Evolutionary conservation across 1,284 basidiomycete genomes (phyloP).

Genomic region (Pholiota adiposa): DNA sequence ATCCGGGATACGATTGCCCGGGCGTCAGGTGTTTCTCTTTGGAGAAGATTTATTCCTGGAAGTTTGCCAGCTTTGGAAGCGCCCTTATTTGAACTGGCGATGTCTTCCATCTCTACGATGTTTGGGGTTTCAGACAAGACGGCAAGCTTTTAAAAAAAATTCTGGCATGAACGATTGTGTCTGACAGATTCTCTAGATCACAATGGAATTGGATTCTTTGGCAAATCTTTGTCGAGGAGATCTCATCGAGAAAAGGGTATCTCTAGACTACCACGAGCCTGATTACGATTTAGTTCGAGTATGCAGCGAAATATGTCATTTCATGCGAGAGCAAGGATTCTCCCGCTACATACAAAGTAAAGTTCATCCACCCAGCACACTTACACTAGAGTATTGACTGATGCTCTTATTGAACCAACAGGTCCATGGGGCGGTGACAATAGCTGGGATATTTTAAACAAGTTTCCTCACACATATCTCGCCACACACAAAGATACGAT

Average conservation of each 20-base stretch:
- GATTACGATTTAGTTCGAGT: constrained; percentile 34
- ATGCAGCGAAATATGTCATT: constrained; percentile 48
- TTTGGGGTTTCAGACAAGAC: constrained; percentile 49
- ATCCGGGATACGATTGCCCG: constrained; percentile 50
- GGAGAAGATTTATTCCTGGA: constrained; percentile 35
- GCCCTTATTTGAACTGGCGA: constrained; percentile 50
- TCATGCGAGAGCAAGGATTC: constrained; percentile 50
- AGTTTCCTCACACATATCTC: constrained; percentile 66
- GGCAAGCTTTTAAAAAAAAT: too few species aligned
- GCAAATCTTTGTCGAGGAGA: constrained; percentile 44
- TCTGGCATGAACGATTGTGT: too few species aligned
- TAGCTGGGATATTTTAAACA: constrained; percentile 42
- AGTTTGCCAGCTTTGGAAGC: constrained; percentile 3
- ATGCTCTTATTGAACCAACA: constrained; percentile 1
- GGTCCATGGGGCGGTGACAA: constrained; percentile 9
- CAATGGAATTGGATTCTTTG: constrained; percentile 43
- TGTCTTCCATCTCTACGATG: constrained; percentile 59
- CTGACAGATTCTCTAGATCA: constrained; percentile 35
- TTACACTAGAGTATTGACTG: constrained; percentile 32
- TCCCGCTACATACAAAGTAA: not conserved
- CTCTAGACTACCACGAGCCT: constrained; percentile 28
- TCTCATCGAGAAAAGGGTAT: constrained; percentile 30
- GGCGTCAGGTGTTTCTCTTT: constrained; percentile 44
- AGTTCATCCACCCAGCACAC: constrained; percentile 27
- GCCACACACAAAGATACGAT: constrained; percentile 50